Base-by-base conservation (phyloP, 2,329 filamentous ascomycete species). In the Microsporum ferrugineum region DNA sequence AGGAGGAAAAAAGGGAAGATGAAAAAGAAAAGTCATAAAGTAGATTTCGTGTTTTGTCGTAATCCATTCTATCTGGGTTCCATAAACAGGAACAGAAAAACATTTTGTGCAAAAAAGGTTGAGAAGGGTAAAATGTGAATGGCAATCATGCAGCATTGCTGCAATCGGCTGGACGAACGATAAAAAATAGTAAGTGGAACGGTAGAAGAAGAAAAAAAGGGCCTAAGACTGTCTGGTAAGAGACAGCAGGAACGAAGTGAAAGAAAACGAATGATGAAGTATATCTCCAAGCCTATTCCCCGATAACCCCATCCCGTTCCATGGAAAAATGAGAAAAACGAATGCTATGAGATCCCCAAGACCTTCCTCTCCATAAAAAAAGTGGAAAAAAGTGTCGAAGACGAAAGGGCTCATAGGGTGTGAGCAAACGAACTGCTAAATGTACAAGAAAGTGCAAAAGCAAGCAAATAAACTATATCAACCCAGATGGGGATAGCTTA, bases 401-500 rank as follows among this genome's bases (percentile, higher is more conserved):
- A 47, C n/a, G 23, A 27, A 29, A 27, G 43, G 10, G 23, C 10
- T 47, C 43, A 47, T 47, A 17, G 43, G 43, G 8, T 23, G 7
- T 29, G 17, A 47, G 43, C 43, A 47, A 47, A 47, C 43, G 27
- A 47, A 47, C 17, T 47, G 43, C 43, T 47, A 47, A 8, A 47
- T 47, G 43, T 47, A 47, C 43, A 47, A 47, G 23, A 29, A 56
- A 38, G n/a, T 53, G 31, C 17, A 34, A 53, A 14, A 56, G 31
- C 31, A 56, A 38, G 51, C 12, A 36, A 10, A 2, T 58, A 41
- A n/a, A 58, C 31, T 58, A 41, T 17, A 41, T 38, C 38, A 43
- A 41, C 14, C 12, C 29, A 29, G 39, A 31, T 29, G 34, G 17
- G 38, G 57, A 38, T 29, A 33, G 62, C 49, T 57, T 64, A 62